Conservation (phyloP, 2,329 filamentous ascomycete species). For the Cryphonectria nitschkei region DNA sequence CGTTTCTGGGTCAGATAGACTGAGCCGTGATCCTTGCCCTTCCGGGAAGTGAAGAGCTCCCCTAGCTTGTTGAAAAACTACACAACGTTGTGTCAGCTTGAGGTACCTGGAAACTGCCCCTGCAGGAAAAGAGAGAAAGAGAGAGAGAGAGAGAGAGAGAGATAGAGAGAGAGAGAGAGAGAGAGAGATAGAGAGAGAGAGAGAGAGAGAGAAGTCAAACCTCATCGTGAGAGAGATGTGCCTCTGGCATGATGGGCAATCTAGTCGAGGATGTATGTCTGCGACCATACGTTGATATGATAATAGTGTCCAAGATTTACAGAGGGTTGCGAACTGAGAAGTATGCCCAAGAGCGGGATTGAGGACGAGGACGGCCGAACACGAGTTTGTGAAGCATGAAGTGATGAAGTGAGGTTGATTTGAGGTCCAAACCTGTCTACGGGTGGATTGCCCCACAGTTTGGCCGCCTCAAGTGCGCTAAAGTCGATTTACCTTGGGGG, state of each 20-base stretch:
- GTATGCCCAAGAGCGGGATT: neutral
- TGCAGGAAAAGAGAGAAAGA: neutral
- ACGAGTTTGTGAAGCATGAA: neutral
- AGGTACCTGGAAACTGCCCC: too few relatives aligned
- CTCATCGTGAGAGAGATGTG: slow-evolving; percentile 45
- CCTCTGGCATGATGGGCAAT: slow-evolving; percentile 34
- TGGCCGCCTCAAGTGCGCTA: neutral
- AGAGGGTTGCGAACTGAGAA: neutral
- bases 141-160: too few relatives aligned
- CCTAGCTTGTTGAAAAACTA: slow-evolving; percentile 76
- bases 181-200: too few relatives aligned
- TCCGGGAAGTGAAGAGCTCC: slow-evolving; percentile 68
- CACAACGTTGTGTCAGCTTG: slow-evolving; percentile 25
- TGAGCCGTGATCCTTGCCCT: slow-evolving; percentile 72
- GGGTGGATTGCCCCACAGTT: neutral
- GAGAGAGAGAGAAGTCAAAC: slow-evolving; percentile 32
- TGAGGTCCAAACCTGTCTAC: neutral
- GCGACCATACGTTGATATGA: neutral
- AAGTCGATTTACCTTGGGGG: neutral
- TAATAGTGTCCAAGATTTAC: neutral
- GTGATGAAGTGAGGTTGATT: slow-evolving; percentile 3
- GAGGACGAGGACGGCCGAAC: neutral
- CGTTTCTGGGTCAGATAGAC: slow-evolving; percentile 79
- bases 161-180: too few relatives aligned
- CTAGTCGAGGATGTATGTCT: neutral